These are phyloP conservation scores for Melaleuca alternifolia DNA, from an alignment of 345 rosid species.

Conservation along the genomic window DNA sequence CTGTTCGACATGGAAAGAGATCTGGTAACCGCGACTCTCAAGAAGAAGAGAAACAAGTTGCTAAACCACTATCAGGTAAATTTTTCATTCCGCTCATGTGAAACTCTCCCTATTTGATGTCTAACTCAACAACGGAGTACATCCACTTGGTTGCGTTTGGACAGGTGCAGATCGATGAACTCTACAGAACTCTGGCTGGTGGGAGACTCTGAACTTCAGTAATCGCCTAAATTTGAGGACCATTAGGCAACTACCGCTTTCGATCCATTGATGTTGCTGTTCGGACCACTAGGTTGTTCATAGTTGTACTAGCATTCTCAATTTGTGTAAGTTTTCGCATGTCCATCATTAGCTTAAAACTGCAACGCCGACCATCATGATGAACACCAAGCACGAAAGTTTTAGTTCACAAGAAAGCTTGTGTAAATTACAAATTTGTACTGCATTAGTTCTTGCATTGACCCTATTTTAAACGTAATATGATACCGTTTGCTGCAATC, in stretches of 20 bases:
- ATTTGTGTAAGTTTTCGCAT: neutral
- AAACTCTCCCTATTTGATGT: neutral
- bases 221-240: neutral
- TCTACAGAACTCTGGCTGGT: slow-evolving; percentile 31
- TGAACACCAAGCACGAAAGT: neutral
- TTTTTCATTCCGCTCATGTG: neutral
- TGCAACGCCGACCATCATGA: neutral
- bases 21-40: slow-evolving; percentile 84
- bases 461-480: neutral
- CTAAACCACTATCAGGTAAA: slow-evolving; percentile 62
- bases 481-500: too few species aligned
- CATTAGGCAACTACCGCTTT: neutral
- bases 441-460: neutral
- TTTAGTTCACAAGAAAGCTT: neutral
- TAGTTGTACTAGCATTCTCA: neutral
- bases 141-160: neutral
- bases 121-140: too few species aligned
- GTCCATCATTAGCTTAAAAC: neutral
- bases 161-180: slow-evolving; percentile 57
- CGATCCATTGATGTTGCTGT: neutral
- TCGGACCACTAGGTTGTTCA: neutral
- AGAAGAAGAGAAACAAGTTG: slow-evolving; percentile 76
- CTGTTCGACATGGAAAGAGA: slow-evolving; percentile 81
- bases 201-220: neutral
- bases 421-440: neutral